Conservation (phyloP, 257 asterid species). For the Ocimum tenuiflorum region DNA sequence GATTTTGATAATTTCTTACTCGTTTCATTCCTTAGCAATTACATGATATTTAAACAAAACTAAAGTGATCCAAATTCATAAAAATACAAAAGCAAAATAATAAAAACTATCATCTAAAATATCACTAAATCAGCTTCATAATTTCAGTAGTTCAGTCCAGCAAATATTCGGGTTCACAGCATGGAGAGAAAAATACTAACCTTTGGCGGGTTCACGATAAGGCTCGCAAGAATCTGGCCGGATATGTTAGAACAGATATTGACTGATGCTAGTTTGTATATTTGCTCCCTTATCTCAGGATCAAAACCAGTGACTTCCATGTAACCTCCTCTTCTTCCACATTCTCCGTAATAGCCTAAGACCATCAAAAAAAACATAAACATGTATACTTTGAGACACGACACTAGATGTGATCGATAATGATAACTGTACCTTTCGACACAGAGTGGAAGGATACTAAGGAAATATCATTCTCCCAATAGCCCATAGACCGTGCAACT, state of each 20-base stretch:
- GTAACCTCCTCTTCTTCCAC: slow-evolving; percentile 97
- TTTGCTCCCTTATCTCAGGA: slow-evolving; percentile 74
- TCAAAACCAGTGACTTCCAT: slow-evolving; percentile 93
- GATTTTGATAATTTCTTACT: too few relatives aligned
- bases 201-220: slow-evolving; percentile 92
- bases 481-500: slow-evolving; percentile 74
- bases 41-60: too few relatives aligned
- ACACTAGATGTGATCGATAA: neutral
- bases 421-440: slow-evolving; percentile 29
- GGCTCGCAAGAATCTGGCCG: slow-evolving; percentile 96
- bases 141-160: too few relatives aligned
- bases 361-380: neutral
- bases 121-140: too few relatives aligned
- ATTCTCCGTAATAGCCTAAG: slow-evolving; percentile 84
- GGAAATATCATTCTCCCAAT: slow-evolving; percentile 57
- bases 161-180: too few relatives aligned
- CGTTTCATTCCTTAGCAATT: too few relatives aligned
- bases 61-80: too few relatives aligned
- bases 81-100: too few relatives aligned
- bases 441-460: slow-evolving; percentile 33
- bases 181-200: slow-evolving; percentile 30
- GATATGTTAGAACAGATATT: slow-evolving; percentile 94
- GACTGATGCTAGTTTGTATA: slow-evolving; percentile 90
- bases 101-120: too few relatives aligned
- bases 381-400: neutral